Evolutionary conservation across 208 protist species (phyloP).

Genomic region (Phytomonas francai): DNA sequence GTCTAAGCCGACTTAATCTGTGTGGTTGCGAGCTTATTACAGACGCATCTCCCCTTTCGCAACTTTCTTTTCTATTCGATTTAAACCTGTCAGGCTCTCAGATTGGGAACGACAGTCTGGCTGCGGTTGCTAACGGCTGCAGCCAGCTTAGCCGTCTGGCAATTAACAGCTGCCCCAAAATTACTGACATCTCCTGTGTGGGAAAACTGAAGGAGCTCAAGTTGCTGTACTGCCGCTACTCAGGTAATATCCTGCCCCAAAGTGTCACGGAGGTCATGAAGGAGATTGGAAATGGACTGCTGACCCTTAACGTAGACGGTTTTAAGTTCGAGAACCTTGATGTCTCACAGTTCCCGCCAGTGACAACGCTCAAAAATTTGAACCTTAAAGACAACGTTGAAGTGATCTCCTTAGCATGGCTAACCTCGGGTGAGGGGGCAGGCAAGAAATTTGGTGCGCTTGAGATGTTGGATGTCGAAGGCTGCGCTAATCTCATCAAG

Average conservation of each 20-base stretch:
- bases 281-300: slow-evolving; percentile 36
- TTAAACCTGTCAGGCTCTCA: slow-evolving; percentile 52
- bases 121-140: slow-evolving; percentile 42
- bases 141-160: slow-evolving; percentile 55
- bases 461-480: slow-evolving; percentile 52
- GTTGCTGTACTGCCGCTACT: slow-evolving; percentile 72
- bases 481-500: slow-evolving; percentile 25
- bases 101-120: slow-evolving; percentile 37
- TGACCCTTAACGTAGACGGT: slow-evolving; percentile 68
- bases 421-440: slow-evolving; percentile 19
- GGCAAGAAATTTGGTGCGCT: slow-evolving; percentile 20
- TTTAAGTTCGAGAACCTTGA: slow-evolving; percentile 37
- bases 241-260: slow-evolving; percentile 41
- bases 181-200: slow-evolving; percentile 36
- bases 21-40: slow-evolving; percentile 58
- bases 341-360: slow-evolving; percentile 18
- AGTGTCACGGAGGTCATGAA: slow-evolving; percentile 34
- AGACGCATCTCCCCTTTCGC: slow-evolving; percentile 34
- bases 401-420: slow-evolving; percentile 29
- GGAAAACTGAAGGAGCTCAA: slow-evolving; percentile 50
- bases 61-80: slow-evolving; percentile 56
- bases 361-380: slow-evolving; percentile 48
- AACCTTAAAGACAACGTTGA: slow-evolving; percentile 61
- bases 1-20: slow-evolving; percentile 64
- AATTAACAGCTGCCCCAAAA: slow-evolving; percentile 60